Base-by-base conservation (phyloP, 1,284 basidiomycete genomes). In the Rugiboletus extremiorientalis region DNA sequence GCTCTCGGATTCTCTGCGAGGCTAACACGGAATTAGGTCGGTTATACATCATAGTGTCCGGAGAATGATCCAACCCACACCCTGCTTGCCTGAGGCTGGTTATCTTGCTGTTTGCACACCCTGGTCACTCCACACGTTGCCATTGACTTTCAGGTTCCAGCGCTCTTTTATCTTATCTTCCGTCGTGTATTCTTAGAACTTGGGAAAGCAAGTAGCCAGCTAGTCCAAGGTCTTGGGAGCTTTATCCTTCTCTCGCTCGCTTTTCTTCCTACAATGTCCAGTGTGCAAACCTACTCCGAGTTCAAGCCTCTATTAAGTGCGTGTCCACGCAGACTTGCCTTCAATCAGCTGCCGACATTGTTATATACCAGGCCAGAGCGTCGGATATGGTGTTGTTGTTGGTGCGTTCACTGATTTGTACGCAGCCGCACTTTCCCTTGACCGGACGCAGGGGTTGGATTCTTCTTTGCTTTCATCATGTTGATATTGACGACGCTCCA, bases 401-500 rank as follows among this genome's bases (percentile, higher is more conserved):
- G 78, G 79, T 79, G 55, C 23, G 71, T 56, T 16, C 12, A 42
- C 48, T 47, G 22, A 23, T 30, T 49, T 38, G 12, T 30, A 40
- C n/a, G n/a, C n/a, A n/a, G n/a, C 15, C 20, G 18, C 22, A 18
- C 16, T n/a, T 22, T 36, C 34, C 28, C 22, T 43, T 57, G n/a
- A 60, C 34, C n/a, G 18, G 25, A 15, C 23, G 28, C 34, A 84
- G 91, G 91, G 37, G 92, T 94, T 68, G 91, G 91, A 31, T 72
- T 93, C 40, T 92, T 92, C 73, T 94, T 94, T 77, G 87, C 86
- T 63, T 83, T 75, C 14, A 84, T 92, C 70, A 94, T 94, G 91
- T 63, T 91, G 30, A 65, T 76, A 51, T 66, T 92, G 60, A 90
- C 89, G 4, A 84, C 82, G 37, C 71, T 91, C 43, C 89, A 91